Evolutionary conservation across 768 basidiomycete species (phyloP), one percentile per base, ranked within the genome.

Genomic region (Tylopilus balloui): DNA sequence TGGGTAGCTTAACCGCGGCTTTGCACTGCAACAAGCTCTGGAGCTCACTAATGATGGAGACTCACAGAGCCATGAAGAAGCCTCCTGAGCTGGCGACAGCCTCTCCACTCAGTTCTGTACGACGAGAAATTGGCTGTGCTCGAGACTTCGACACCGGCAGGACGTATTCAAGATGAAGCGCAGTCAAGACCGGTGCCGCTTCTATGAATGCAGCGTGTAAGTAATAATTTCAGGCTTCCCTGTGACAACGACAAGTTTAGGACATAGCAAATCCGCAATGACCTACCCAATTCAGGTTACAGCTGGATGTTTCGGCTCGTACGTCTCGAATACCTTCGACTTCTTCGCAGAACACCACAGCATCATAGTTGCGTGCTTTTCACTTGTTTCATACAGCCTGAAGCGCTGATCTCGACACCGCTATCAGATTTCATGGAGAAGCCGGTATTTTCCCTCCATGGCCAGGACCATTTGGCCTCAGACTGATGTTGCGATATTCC

Each of bases 181-280:
- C 46, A 44, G 53, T 11, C 44, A 47, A 42, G 41, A 61, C 53
- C 57, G 29, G 55, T 61, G 58, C 51, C 15, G 15, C 54, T 62
- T 62, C 62, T 62, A 51, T 42, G n/a, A n/a, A n/a, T n/a, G 25
- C 48, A 51, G 25, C 38, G 37, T 55, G 52, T 47, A 47, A 24
- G 29, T 35, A 51, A 35, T 61, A 32, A 47, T 48, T 10, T 32
- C 32, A 20, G 24, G 24, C 49, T 49, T 60, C 51, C 42, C 37
- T 20, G 28, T 37, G 31, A 52, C 25, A 45, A 35, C 21, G 50
- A 41, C 28, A 28, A 17, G 48, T 32, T 35, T 50, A 14, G 36
- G 45, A 44, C 59, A 49, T 51, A 44, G 51, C 52, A 50, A 53
- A 14, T 27, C 19, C 45, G 37, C 25, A 46, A 27, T 31, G 15